Evolutionary conservation across 1,284 basidiomycete species (phyloP).

Genomic region (Naganishia sp.): DNA sequence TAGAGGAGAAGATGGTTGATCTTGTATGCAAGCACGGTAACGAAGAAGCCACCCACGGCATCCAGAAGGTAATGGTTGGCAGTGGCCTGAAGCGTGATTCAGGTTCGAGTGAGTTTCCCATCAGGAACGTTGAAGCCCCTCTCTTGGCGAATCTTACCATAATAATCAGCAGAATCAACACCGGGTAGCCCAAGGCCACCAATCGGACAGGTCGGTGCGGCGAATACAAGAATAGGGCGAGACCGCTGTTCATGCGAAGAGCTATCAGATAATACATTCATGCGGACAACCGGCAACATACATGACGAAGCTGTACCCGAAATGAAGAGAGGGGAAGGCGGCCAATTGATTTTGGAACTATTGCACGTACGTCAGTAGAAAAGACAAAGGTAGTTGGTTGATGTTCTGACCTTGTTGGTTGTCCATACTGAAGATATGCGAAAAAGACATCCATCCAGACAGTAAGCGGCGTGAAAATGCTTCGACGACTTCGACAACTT

Average conservation of each 20-base stretch:
- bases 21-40: conserved; percentile 46
- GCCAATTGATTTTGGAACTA: conserved; percentile 50
- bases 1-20: conserved; percentile 47
- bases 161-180: conserved; percentile 50
- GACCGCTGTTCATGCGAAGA: conserved; percentile 37
- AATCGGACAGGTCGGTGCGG: conserved; percentile 40
- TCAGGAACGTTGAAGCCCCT: too few species aligned
- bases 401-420: conserved; percentile 41
- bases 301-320: conserved; percentile 45
- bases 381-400: too few species aligned
- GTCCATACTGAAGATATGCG: conserved; percentile 38
- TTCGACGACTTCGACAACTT: conserved; percentile 20
- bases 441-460: not conserved
- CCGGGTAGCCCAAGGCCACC: conserved; percentile 43
- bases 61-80: conserved; percentile 54
- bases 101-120: not conserved
- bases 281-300: conserved; percentile 28
- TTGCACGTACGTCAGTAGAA: not conserved
- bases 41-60: conserved; percentile 49
- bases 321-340: conserved; percentile 41
- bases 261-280: too few species aligned
- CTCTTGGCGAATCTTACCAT: conserved; percentile 36
- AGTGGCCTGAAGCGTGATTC: conserved; percentile 36
- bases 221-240: conserved; percentile 46
- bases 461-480: not conserved